phyloP scores from a whole-genome alignment of 805 yeast genomes.

The Pichia occidentalis region DNA sequence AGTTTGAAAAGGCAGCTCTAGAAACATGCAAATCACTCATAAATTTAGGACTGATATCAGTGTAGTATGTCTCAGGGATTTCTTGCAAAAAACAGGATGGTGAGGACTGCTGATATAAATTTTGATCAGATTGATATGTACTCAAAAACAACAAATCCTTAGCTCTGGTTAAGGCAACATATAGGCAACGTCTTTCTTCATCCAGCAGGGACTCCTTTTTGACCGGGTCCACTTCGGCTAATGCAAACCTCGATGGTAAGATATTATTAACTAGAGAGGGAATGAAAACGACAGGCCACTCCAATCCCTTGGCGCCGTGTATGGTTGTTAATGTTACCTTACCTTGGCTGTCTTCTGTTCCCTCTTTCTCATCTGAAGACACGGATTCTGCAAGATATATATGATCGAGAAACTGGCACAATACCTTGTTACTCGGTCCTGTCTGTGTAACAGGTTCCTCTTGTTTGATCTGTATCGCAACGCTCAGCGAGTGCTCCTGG shows the following conservation, averaged over 20 bases:
- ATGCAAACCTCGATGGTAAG: conserved; percentile 53
- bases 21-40: background rate
- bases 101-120: background rate
- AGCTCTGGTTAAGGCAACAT: conserved; percentile 87
- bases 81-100: conserved; percentile 7
- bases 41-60: background rate
- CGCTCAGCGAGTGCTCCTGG: conserved; percentile 2
- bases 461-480: conserved; percentile 1
- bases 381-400: conserved; percentile 25
- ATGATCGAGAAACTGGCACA: conserved; percentile 29
- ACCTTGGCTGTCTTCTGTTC: conserved; percentile 10
- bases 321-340: conserved; percentile 59
- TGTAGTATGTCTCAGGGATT: conserved; percentile 1
- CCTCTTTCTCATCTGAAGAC: conserved; percentile 7
- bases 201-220: conserved; percentile 31
- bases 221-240: conserved; percentile 23
- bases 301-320: conserved; percentile 90
- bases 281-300: conserved; percentile 89
- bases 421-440: conserved; percentile 20
- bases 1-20: background rate
- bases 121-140: conserved; percentile 7
- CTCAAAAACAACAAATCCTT: conserved; percentile 33
- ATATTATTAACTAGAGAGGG: conserved; percentile 64
- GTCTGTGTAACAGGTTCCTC: conserved; percentile 18
- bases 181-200: conserved; percentile 81